Evolutionary conservation across 2,329 filamentous ascomycete genomes (phyloP), one percentile per base, ranked within the genome.

Genomic region (Ciborinia camelliae): DNA sequence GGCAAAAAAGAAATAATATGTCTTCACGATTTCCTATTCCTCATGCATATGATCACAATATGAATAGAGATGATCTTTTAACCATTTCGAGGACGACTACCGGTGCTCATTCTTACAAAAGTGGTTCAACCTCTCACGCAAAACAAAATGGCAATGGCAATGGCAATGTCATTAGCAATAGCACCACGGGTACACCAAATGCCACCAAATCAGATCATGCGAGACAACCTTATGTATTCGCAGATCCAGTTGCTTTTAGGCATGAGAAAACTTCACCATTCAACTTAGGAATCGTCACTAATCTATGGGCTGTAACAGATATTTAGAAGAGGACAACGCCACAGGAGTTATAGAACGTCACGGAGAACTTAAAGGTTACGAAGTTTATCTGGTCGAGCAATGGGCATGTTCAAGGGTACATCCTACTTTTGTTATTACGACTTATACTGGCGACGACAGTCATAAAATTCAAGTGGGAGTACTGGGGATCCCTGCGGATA

Each of bases 331-430:
- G 74, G 95, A 98, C 69, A 81, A 87, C 1, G 86, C 84, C 6
- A 92, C 92, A 4, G 82, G 81, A 3, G 86, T 97, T 9, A 81
- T 97, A 68, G 86, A 93, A 71, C 88, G 89, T 62, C 86, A 86
- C 63, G 82, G 84, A 58, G 80, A 84, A 58, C 82, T 99, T 7
- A 80, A 85, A 67, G 94, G 94, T 69, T 98, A 97, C 77, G 93
- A 98, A 76, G 82, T 94, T 67, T 98, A 98, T 77, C 79, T 98
- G 20, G 92, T 98, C 69, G 95, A 98, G 76, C 95, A 99, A 81
- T 99, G 95, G 95, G 92, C 92, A 7, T 97, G 93, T 77, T 97
- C 94, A 15, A 87, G 95, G 61, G 84, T 87, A 64, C 92, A 96
- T 68, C 94, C 94, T 0, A 97, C 94, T 20, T 90, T 96, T 68